Percentiles rank a stretch among this genome's conserved stretches.
Conservation (phyloP, 805 yeast genomes). For the Kregervanrija fluxuum region DNA sequence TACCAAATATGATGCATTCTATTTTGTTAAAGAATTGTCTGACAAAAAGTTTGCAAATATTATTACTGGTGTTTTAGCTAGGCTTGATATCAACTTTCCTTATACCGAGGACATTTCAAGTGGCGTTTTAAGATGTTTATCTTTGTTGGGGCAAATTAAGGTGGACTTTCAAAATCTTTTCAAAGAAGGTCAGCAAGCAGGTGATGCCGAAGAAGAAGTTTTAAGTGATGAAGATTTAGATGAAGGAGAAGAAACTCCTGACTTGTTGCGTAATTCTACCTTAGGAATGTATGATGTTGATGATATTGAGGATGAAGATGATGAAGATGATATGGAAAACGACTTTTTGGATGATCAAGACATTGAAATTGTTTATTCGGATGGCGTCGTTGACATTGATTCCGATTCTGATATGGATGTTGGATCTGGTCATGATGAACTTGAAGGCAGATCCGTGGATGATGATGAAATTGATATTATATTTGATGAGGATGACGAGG, state of each 20-base stretch:
- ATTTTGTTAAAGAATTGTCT: slow-evolving; percentile 55
- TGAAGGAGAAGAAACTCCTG: slow-evolving; percentile 65
- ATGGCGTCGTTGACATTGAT: slow-evolving; percentile 5
- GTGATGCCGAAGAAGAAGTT: slow-evolving; percentile 46
- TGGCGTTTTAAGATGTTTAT: slow-evolving; percentile 51
- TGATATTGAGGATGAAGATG: slow-evolving; percentile 41
- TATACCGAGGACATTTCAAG: slow-evolving; percentile 53
- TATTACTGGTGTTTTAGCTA: slow-evolving; percentile 53
- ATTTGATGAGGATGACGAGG: slow-evolving; percentile 23
- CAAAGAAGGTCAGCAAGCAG: slow-evolving; percentile 30
- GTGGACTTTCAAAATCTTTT: slow-evolving; percentile 50
- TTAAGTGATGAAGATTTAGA: slow-evolving; percentile 59
- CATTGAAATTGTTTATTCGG: slow-evolving; percentile 7
- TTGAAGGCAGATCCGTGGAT: slow-evolving; percentile 24
- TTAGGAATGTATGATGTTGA: slow-evolving; percentile 90
- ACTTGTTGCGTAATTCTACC: slow-evolving; percentile 80
- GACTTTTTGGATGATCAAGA: slow-evolving; percentile 14
- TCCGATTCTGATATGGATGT: slow-evolving; percentile 19
- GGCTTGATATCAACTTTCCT: slow-evolving; percentile 69
- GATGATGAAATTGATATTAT: slow-evolving; percentile 22
- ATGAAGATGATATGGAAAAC: slow-evolving; percentile 27
- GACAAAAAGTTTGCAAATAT: slow-evolving; percentile 58
- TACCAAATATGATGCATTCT: slow-evolving; percentile 53
- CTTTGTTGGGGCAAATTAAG: slow-evolving; percentile 49
- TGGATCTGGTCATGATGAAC: slow-evolving; percentile 21